Evolutionary conservation across 2,329 filamentous ascomycete genomes (phyloP).

Genomic region (Pseudocercospora ulei): DNA sequence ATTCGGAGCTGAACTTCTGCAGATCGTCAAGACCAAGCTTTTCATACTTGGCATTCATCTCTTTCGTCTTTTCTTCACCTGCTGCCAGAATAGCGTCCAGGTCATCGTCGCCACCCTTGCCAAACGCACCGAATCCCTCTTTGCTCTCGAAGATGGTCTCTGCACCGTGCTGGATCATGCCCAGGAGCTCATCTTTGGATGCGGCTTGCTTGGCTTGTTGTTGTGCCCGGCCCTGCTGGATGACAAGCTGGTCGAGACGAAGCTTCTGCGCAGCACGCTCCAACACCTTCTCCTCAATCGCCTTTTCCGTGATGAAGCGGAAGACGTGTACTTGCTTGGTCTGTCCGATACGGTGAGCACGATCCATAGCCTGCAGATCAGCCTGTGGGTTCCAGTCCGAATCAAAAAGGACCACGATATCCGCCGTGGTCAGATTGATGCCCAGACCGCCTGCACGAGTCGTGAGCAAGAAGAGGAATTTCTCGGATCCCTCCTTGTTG

Average conservation of each 20-base stretch:
- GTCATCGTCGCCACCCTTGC: conserved; percentile 64
- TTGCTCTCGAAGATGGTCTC: conserved; percentile 79
- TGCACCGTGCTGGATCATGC: conserved; percentile 98
- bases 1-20: conserved; percentile 95
- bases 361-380: conserved; percentile 97
- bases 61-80: conserved; percentile 78
- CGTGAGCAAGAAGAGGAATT: conserved; percentile 90
- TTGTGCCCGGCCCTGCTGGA: conserved; percentile 92
- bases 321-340: conserved; percentile 97
- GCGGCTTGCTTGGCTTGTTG: conserved; percentile 81
- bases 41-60: conserved; percentile 88
- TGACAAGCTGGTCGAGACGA: conserved; percentile 90
- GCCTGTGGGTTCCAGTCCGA: conserved; percentile 99
- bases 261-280: conserved; percentile 95
- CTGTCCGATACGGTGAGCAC: conserved; percentile 95
- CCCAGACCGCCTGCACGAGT: conserved; percentile 91
- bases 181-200: conserved; percentile 90
- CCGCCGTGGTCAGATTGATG: conserved; percentile 90
- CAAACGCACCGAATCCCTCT: conserved; percentile 52
- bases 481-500: conserved; percentile 90
- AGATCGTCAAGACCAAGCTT: conserved; percentile 93
- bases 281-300: conserved; percentile 95
- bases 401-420: conserved; percentile 93
- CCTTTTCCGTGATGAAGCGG: conserved; percentile 93
- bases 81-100: conserved; percentile 80